Evolutionary conservation across 2,329 filamentous ascomycete genomes (phyloP), one percentile per base, ranked within the genome.

Genomic region (Pseudocercospora cruenta): DNA sequence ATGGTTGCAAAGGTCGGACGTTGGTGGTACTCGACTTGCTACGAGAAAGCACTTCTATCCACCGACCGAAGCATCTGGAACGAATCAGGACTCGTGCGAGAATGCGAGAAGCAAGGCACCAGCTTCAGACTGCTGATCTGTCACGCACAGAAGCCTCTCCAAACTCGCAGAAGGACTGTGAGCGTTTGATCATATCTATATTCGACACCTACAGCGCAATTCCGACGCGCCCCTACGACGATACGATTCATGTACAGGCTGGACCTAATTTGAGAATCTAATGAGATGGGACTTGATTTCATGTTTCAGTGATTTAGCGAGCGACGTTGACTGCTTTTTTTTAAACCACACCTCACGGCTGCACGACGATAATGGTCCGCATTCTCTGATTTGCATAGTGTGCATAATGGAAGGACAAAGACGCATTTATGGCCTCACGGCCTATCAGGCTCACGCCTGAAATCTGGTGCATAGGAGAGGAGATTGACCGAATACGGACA

Each of bases 1-100:
- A 96, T 96, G 85, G 93, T 98, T 22, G 91, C 93, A 16, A 90
- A 89, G 69, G 94, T 98, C 10, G 94, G 93, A 1, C 87, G 95
- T 51, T 98, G 94, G 93, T 99, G 95, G 95, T 98, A 97, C 79
- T 91, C 88, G 9, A 88, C 91, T 60, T 97, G 94, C 82, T 98
- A 97, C 77, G 94, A 97, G 79, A 79, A 84, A 66, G 77, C 81
- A 33, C 72, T 83, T 3, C 75, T 77, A 8, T 72, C 76, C 58
- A 80, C 82, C 57, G 81, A 82, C 54, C 87, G 79, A 66, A 90
- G 91, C 77, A 91, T 98, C 71, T 98, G 94, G 90, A 86, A 84
- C 55, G 91, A 97, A 75, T 87, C 85, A 63, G 85, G 85, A 9
- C 80, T 98, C 28, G 82, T 98, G 55, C 83, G 87, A 16, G 95